phyloP scores from a whole-genome alignment of 805 yeast species.

The Vanderwaltozyma yarrowii region DNA sequence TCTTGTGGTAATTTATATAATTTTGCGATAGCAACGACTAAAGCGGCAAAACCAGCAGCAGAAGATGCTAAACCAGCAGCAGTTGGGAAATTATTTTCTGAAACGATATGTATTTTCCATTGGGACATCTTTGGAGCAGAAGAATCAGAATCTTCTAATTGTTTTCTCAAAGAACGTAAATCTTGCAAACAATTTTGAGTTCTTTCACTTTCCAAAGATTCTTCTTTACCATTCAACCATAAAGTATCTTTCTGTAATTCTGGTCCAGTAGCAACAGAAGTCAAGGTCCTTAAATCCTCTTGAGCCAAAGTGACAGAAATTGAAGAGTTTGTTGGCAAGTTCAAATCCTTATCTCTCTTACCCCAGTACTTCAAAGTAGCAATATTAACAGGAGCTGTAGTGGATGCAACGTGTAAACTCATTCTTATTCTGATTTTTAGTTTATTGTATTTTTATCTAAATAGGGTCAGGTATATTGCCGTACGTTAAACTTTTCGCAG shows the following conservation, averaged over 20 bases:
- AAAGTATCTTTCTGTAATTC: conserved; percentile 52
- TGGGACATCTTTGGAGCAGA: conserved; percentile 50
- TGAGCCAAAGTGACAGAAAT: conserved; percentile 91
- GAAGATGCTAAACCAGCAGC: conserved; percentile 98
- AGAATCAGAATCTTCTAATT: conserved; percentile 45
- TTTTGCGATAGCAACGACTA: conserved; percentile 80
- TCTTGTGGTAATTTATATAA: conserved; percentile 80
- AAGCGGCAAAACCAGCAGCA: conserved; percentile 97
- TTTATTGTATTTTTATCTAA: too few relatives aligned
- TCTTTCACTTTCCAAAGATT: conserved; percentile 52
- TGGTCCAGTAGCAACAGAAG: conserved; percentile 70
- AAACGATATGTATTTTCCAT: conserved; percentile 67
- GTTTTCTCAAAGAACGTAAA: conserved; percentile 55
- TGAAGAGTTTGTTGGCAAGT: conserved; percentile 92
- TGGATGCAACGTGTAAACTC: conserved; percentile 60
- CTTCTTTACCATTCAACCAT: conserved; percentile 79
- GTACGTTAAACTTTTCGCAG: too few relatives aligned
- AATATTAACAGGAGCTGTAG: conserved; percentile 95
- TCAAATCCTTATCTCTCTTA: conserved; percentile 78
- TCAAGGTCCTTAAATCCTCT: conserved; percentile 80
- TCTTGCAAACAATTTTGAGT: conserved; percentile 69
- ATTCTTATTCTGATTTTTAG: conserved; percentile 17
- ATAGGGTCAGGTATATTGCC: too few relatives aligned
- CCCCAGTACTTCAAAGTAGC: conserved; percentile 99
- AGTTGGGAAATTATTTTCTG: conserved; percentile 96